Base-by-base conservation (phyloP, 2,329 filamentous ascomycete genomes). In the Neofusicoccum kwambonambiense region DNA sequence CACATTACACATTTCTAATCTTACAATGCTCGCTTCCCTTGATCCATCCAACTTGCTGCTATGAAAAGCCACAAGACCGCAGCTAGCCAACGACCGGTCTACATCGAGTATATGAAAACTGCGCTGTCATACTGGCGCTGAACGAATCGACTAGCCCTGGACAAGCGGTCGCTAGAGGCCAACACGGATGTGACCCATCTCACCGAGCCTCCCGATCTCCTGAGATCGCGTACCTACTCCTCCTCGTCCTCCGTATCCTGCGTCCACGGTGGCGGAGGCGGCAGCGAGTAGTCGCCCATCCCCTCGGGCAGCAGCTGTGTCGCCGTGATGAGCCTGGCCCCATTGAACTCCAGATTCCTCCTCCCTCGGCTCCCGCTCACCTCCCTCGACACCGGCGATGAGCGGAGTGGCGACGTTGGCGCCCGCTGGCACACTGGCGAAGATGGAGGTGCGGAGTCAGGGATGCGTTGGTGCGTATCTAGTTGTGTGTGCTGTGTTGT, bases 241-340 rank as follows among this genome's bases (percentile, higher is more conserved):
- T 62, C 62, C 13, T 49, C 62, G 5, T 60, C 62, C 35, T 49
- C 35, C 17, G 42, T 41, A 4, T 64, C 61, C 50, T 37, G 50
- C 50, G 42, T 47, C 61, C 39, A 64, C 17, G 61, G 51, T 15
- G 62, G 62, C 15, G 62, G 62, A 19, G 44, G 62, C 9, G 62
- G 62, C 19, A 64, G 3, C 19, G 52, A 58, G n/a, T 60, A 58
- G 4, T 42, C 51, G 11, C 13, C 45, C 52, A 47, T 12, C 3
- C 52, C 44, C 15, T 41, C 42, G 2, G 54, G 44, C 15, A 64
- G 27, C 34, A 64, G 15, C 31, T 64, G 62, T 34, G 52, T 64
- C n/a, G 54, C 54, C 15, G 52, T 50, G 39, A 64, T 34, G 3
- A 64, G n/a, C 51, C 17, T 47, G 7, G 8, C 7, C 27, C 31